Conservation (phyloP, 2,329 filamentous ascomycete genomes). For the Ophioceras dolichostomum region DNA sequence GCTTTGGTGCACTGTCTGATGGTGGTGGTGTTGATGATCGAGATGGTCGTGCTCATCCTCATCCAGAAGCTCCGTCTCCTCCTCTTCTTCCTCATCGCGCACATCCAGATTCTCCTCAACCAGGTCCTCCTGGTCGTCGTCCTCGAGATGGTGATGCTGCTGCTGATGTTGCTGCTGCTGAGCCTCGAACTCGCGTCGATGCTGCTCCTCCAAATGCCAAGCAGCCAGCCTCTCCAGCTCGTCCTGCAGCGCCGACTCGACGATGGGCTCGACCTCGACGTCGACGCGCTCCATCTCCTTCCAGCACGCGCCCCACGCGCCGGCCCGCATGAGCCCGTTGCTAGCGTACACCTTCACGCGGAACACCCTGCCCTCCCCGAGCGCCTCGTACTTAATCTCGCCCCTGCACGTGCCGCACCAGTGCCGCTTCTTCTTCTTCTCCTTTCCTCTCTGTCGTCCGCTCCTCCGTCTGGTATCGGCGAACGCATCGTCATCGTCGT, state of each 20-base stretch:
- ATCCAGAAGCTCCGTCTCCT: neutral
- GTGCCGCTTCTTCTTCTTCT: constrained; percentile 24
- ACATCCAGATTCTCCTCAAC: constrained; percentile 12
- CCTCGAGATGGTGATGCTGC: constrained; percentile 5
- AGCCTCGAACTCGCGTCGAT: constrained; percentile 17
- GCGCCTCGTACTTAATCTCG: constrained; percentile 41
- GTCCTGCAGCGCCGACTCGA: constrained; percentile 44
- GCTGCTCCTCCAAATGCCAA: constrained; percentile 24
- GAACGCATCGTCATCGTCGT: constrained; percentile 25
- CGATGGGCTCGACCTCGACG: constrained; percentile 72
- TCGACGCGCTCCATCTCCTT: constrained; percentile 98
- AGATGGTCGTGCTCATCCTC: neutral
- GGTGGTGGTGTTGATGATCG: no score
- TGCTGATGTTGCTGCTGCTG: constrained; percentile 12
- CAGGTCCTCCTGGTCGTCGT: constrained; percentile 14
- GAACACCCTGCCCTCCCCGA: constrained; percentile 48
- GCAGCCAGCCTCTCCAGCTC: constrained; percentile 45
- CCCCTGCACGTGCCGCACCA: constrained; percentile 45
- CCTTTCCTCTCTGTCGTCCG: constrained; percentile 1
- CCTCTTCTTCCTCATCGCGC: neutral
- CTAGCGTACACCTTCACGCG: constrained; percentile 84
- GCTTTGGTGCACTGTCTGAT: neutral
- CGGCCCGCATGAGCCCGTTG: constrained; percentile 84
- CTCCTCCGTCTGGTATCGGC: constrained; percentile 1
- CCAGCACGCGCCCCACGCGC: constrained; percentile 90